Evolutionary conservation across 1,284 basidiomycete genomes (phyloP).

Genomic region (Phellinidium pouzarii): DNA sequence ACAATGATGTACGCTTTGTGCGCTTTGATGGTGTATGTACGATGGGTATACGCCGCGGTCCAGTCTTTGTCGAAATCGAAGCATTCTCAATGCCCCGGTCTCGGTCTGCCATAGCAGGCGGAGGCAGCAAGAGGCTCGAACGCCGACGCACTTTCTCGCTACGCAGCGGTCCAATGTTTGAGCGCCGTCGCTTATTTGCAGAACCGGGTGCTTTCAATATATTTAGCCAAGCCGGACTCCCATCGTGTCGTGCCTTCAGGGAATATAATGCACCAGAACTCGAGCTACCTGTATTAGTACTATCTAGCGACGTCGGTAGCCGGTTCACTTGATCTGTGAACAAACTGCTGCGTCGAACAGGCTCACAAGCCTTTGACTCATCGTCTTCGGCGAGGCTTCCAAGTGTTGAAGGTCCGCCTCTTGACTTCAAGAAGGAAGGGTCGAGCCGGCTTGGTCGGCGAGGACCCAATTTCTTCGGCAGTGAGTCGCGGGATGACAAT

Average conservation of each 20-base stretch:
- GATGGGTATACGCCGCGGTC: slow-evolving; percentile 17
- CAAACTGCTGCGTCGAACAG: slow-evolving; percentile 36
- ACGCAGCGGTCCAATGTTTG: slow-evolving; percentile 65
- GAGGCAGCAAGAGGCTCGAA: slow-evolving; percentile 65
- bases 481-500: slow-evolving; percentile 29
- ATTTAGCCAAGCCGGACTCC: slow-evolving; percentile 41
- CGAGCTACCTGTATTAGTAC: slow-evolving; percentile 24
- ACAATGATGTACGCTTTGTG: slow-evolving; percentile 14
- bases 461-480: slow-evolving; percentile 19
- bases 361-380: slow-evolving; percentile 37
- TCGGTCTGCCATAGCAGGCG: slow-evolving; percentile 26
- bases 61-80: neutral
- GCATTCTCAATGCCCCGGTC: slow-evolving; percentile 4
- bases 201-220: slow-evolving; percentile 37
- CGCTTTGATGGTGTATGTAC: slow-evolving; percentile 17
- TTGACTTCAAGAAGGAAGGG: slow-evolving; percentile 59
- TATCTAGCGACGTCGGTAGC: slow-evolving; percentile 25
- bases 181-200: slow-evolving; percentile 46
- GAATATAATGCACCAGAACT: slow-evolving; percentile 26
- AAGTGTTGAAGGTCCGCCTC: slow-evolving; percentile 41
- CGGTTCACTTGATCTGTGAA: slow-evolving; percentile 62
- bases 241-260: slow-evolving; percentile 32
- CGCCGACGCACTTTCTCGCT: slow-evolving; percentile 62
- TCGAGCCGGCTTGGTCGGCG: slow-evolving; percentile 60
- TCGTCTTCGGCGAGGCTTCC: slow-evolving; percentile 66